Percentiles rank a stretch among this genome's conserved stretches.
These are phyloP conservation scores for Spiromastix sp. DNA, from an alignment of 2,329 filamentous ascomycete genomes.

Conservation along the genomic window DNA sequence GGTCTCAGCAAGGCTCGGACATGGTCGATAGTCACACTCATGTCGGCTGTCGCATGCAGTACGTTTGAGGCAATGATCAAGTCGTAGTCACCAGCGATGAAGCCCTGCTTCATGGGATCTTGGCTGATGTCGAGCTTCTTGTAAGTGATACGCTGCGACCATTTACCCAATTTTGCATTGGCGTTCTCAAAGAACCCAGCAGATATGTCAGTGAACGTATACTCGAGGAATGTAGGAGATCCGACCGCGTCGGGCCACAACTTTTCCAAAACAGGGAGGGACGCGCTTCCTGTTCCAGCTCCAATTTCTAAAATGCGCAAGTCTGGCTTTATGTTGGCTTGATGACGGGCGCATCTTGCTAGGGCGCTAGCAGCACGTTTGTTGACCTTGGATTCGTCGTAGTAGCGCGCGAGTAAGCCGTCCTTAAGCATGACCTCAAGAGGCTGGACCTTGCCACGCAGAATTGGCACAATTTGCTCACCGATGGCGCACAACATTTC, in stretches of 20 bases:
- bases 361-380: background rate
- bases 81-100: constrained; percentile 22
- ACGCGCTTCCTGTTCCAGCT: background rate
- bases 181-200: constrained; percentile 32
- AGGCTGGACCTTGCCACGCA: constrained; percentile 18
- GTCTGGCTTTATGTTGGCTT: constrained; percentile 3
- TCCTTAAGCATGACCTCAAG: constrained; percentile 20
- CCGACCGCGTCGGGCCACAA: background rate
- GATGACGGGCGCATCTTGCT: background rate
- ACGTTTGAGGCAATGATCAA: constrained; percentile 30
- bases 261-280: background rate
- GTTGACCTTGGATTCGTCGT: constrained; percentile 5
- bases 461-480: constrained; percentile 14
- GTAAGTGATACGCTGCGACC: constrained; percentile 19
- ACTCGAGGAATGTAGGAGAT: constrained; percentile 20
- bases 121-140: constrained; percentile 21
- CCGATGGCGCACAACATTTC: constrained; percentile 7
- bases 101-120: constrained; percentile 24
- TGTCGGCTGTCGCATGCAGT: constrained; percentile 27
- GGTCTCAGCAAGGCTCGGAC: constrained; percentile 28
- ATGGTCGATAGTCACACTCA: constrained; percentile 20
- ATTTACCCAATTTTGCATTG: constrained; percentile 15
- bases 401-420: constrained; percentile 16
- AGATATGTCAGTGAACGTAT: constrained; percentile 39
- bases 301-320: constrained; percentile 6